Evolutionary conservation across 139 green algal genomes (phyloP).

Genomic region (Picochlorum sp.): DNA sequence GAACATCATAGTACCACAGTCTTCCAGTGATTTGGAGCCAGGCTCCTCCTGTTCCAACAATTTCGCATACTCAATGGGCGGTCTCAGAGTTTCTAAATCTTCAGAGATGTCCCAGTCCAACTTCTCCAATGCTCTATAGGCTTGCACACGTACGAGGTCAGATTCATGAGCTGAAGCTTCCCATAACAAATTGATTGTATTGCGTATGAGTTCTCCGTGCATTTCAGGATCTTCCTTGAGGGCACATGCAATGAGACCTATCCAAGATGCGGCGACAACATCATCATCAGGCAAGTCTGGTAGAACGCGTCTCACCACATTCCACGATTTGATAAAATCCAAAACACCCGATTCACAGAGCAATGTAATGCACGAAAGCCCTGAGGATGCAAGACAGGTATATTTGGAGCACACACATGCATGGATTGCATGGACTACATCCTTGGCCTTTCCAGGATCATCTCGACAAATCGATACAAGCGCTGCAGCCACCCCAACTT

Average conservation of each 20-base stretch:
- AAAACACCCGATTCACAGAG: slow-evolving; percentile 42
- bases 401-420: not conserved
- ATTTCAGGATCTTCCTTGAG: slow-evolving; percentile 23
- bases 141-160: slow-evolving; percentile 21
- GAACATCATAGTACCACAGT: not conserved
- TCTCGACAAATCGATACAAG: slow-evolving; percentile 18
- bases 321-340: slow-evolving; percentile 54
- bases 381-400: slow-evolving; percentile 26
- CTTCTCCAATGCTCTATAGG: slow-evolving; percentile 25
- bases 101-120: slow-evolving; percentile 32
- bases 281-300: slow-evolving; percentile 32
- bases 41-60: slow-evolving; percentile 22
- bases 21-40: not conserved
- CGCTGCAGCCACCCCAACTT: slow-evolving; percentile 24
- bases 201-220: slow-evolving; percentile 17
- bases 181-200: slow-evolving; percentile 28
- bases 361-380: slow-evolving; percentile 24
- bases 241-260: slow-evolving; percentile 27
- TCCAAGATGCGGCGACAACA: slow-evolving; percentile 29
- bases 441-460: slow-evolving; percentile 27
- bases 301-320: slow-evolving; percentile 26
- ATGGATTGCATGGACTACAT: slow-evolving; percentile 32
- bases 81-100: slow-evolving; percentile 16
- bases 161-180: slow-evolving; percentile 16
- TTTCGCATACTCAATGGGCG: slow-evolving; percentile 6